These are phyloP conservation scores for Pyropia haitanensis DNA, from an alignment of 23 red algal species.

Conservation along the genomic window DNA sequence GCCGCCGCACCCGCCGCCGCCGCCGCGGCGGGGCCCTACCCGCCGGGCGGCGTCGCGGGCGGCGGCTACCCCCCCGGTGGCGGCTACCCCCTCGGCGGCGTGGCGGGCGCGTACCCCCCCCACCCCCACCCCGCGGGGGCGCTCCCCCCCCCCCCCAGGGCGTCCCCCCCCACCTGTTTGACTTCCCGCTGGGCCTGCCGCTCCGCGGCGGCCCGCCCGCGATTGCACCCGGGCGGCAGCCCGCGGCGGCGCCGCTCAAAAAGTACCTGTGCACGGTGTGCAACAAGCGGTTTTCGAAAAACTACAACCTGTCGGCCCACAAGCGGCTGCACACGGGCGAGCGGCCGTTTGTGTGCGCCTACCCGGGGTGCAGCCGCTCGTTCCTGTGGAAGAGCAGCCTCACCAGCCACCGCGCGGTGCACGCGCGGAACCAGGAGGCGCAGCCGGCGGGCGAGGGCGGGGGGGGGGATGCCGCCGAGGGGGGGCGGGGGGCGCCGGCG, in stretches of 20 bases:
- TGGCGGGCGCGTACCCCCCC: neutral
- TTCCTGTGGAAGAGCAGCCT: conserved; percentile 65
- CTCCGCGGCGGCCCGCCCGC: neutral
- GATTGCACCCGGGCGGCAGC: neutral
- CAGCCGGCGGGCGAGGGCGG: no score
- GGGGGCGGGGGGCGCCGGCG: no score
- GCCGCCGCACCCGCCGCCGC: neutral
- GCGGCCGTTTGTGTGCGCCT: conserved; percentile 57
- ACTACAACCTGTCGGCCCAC: conserved; percentile 74
- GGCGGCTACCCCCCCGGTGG: neutral
- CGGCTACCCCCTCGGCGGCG: neutral
- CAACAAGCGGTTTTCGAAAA: conserved; percentile 68
- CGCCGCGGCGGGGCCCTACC: neutral
- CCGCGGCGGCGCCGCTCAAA: conserved; percentile 18
- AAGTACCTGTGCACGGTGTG: conserved; percentile 38
- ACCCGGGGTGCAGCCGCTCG: conserved; percentile 47
- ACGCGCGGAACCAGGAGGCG: conserved; percentile 40
- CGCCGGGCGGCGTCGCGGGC: neutral
- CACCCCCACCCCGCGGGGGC: neutral
- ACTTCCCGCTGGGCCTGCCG: neutral
- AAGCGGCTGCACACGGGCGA: conserved; percentile 65
- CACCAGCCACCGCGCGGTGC: conserved; percentile 40
- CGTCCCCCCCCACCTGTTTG: neutral
- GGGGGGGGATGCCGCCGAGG: no score
- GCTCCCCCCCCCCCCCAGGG: neutral